Conservation (phyloP, 2,329 filamentous ascomycete genomes). For the Aspergillus cejpii region DNA sequence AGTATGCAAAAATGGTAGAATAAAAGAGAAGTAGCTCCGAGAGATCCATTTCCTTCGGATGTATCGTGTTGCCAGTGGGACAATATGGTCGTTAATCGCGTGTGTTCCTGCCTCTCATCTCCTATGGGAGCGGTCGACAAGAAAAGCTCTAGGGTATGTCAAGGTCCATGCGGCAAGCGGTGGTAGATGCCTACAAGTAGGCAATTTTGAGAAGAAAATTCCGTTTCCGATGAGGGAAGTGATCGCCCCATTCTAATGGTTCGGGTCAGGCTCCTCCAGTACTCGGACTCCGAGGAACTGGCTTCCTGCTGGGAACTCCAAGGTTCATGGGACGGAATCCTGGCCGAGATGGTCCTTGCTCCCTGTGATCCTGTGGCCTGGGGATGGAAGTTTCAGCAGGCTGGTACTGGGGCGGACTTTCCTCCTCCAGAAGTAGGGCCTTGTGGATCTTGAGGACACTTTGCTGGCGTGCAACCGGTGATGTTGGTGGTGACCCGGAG, state of each 20-base stretch:
- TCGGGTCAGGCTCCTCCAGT: neutral
- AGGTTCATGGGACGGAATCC: slow-evolving; percentile 30
- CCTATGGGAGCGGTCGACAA: too few species aligned
- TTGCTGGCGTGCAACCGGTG: slow-evolving; percentile 26
- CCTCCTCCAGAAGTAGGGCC: slow-evolving; percentile 20
- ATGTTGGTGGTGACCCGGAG: slow-evolving; percentile 29
- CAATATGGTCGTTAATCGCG: neutral
- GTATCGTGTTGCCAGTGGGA: neutral
- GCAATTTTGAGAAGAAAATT: too few species aligned
- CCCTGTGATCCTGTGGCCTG: slow-evolving; percentile 7
- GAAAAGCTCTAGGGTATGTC: too few species aligned
- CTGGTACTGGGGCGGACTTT: slow-evolving; percentile 30
- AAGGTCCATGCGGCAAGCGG: too few species aligned
- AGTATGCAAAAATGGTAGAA: neutral
- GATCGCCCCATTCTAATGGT: neutral
- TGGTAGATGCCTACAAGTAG: too few species aligned
- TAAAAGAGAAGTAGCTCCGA: neutral
- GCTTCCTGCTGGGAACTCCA: slow-evolving; percentile 35
- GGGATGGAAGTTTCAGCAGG: slow-evolving; percentile 18
- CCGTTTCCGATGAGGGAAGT: too few species aligned
- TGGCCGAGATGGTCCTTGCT: slow-evolving; percentile 20
- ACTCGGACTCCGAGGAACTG: slow-evolving; percentile 29
- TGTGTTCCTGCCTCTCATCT: too few species aligned
- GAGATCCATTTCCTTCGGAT: neutral
- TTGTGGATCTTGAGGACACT: slow-evolving; percentile 30